A percentile compares a stretch with the other conserved stretches of the same genome.
Evolutionary conservation across 352 stramenopile genomes (phyloP).

Genomic region (Globisporangium radiosum): DNA sequence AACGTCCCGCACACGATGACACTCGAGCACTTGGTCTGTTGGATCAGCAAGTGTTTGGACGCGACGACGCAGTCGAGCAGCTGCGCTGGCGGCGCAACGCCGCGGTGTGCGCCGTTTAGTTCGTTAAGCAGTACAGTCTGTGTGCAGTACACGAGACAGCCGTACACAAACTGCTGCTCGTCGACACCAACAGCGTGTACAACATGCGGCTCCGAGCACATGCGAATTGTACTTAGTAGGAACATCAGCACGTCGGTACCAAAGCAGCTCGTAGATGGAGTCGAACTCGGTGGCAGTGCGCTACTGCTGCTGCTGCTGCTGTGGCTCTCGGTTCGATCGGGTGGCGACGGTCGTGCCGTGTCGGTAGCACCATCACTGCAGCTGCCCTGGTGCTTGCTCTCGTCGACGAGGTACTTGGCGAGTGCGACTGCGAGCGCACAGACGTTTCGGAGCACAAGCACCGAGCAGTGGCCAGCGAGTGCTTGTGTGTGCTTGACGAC

Average conservation of each 20-base stretch:
- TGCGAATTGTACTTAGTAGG: constrained; percentile 35
- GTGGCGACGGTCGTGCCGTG: not conserved
- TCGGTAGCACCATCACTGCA: not conserved
- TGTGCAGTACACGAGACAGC: constrained; percentile 52
- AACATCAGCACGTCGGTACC: constrained; percentile 45
- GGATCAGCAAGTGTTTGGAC: constrained; percentile 50
- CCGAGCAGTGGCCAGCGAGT: constrained; percentile 33
- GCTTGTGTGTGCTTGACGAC: constrained; percentile 40
- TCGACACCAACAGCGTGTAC: constrained; percentile 37
- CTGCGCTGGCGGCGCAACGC: constrained; percentile 10
- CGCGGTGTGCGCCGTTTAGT: constrained; percentile 35
- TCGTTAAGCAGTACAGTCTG: constrained; percentile 56
- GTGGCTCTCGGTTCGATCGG: constrained; percentile 7
- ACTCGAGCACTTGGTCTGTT: constrained; percentile 58
- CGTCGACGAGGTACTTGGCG: constrained; percentile 43
- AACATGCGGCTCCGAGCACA: constrained; percentile 28
- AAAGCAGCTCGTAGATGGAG: constrained; percentile 26
- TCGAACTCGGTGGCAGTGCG: no score
- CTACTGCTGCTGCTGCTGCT: not conserved
- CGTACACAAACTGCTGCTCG: constrained; percentile 69
- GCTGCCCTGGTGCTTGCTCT: constrained; percentile 35
- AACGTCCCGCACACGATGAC: constrained; percentile 40
- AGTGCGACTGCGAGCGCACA: constrained; percentile 45
- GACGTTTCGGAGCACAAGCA: constrained; percentile 51
- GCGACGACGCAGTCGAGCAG: constrained; percentile 38